These are phyloP conservation scores for Cryomyces antarcticus DNA, from an alignment of 495 filamentous ascomycete genomes.

Conservation along the genomic window DNA sequence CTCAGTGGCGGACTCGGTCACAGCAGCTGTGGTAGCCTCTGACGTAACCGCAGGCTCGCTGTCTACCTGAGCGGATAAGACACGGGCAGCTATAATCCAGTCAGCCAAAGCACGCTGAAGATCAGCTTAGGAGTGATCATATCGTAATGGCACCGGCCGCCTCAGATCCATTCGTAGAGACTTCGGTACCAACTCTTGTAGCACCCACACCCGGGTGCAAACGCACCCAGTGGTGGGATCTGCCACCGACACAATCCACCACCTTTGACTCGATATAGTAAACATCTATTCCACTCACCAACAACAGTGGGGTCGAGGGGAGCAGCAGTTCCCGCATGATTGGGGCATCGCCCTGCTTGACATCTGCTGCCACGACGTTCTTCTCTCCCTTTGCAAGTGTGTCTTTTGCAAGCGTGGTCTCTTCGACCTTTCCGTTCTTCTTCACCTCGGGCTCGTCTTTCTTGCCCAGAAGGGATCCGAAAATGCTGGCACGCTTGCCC, in stretches of 20 bases:
- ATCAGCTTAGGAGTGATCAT: not conserved
- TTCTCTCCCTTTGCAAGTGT: slow-evolving; percentile 14
- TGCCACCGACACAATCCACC: no score
- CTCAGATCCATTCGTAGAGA: no score
- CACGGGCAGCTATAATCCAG: slow-evolving; percentile 3
- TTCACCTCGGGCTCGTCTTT: slow-evolving; percentile 27
- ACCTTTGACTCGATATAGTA: not conserved
- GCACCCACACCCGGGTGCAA: no score
- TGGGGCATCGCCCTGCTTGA: slow-evolving; percentile 1
- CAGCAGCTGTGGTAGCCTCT: not conserved
- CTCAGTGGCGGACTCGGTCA: not conserved
- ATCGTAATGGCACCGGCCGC: not conserved
- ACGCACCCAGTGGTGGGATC: no score
- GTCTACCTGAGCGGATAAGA: slow-evolving; percentile 4
- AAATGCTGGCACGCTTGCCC: slow-evolving; percentile 67
- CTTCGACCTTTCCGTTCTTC: slow-evolving; percentile 23
- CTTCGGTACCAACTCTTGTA: no score
- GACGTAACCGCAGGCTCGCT: not conserved
- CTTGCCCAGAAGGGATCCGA: slow-evolving; percentile 55
- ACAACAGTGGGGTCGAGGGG: slow-evolving; percentile 3
- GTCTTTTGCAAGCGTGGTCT: slow-evolving; percentile 10
- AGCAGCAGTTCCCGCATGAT: slow-evolving; percentile 1
- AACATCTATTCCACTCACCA: slow-evolving; percentile 2
- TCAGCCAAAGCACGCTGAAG: slow-evolving; percentile 1
- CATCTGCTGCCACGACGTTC: slow-evolving; percentile 5